Conservation (phyloP, 176 grass and related monocot species). For the Aegilops tauschii region DNA sequence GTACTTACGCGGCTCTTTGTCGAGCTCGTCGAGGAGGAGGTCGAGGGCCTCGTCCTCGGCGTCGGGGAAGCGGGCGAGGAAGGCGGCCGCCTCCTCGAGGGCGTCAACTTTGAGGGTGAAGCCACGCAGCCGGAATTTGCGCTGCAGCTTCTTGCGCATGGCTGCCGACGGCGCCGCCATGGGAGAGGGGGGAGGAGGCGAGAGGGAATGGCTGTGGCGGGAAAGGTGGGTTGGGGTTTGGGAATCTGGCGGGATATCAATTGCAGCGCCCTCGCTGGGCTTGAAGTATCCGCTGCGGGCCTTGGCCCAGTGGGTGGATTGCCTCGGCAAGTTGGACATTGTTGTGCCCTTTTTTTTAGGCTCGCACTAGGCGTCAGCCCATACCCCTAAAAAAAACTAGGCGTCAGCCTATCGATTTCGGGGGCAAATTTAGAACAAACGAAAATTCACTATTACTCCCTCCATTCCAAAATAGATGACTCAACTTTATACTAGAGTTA, state of each 20-base stretch:
- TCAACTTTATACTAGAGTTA: no score
- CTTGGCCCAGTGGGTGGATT: not conserved
- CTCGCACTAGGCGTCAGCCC: no score
- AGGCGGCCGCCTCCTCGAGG: slow-evolving; percentile 68
- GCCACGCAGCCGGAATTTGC: slow-evolving; percentile 74
- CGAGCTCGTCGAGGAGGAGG: slow-evolving; percentile 75
- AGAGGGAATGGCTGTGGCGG: slow-evolving; percentile 30
- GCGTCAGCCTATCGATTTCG: no score
- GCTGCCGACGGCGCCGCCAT: slow-evolving; percentile 51
- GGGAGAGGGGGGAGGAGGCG: not conserved
- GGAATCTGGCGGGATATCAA: slow-evolving; percentile 28
- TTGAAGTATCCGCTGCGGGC: not conserved
- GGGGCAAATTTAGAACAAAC: no score
- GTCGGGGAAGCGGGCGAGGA: slow-evolving; percentile 66
- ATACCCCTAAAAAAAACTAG: no score
- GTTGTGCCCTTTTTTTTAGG: no score
- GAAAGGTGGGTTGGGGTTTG: slow-evolving; percentile 8
- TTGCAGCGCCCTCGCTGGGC: not conserved
- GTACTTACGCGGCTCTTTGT: slow-evolving; percentile 54
- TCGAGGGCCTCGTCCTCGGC: slow-evolving; percentile 87
- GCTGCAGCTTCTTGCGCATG: slow-evolving; percentile 72
- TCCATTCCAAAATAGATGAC: no score
- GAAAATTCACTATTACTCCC: no score
- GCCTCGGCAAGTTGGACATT: not conserved
- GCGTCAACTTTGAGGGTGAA: slow-evolving; percentile 90